Evolutionary conservation across 768 basidiomycete genomes (phyloP).

Genomic region (Daedaleopsis nitida): DNA sequence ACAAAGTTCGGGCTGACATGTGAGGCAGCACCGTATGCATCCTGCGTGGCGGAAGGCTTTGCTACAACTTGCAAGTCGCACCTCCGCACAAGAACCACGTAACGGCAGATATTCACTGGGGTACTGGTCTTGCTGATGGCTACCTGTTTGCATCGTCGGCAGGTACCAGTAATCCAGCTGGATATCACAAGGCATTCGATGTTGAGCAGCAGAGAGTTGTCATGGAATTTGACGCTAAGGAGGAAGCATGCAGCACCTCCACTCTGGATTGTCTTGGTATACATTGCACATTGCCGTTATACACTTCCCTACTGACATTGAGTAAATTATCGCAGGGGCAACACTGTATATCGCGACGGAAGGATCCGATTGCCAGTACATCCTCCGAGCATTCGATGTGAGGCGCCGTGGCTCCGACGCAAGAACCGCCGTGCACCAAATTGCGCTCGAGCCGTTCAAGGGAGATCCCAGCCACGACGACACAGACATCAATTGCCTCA

Average conservation of each 20-base stretch:
- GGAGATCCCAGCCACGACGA: constrained; percentile 17
- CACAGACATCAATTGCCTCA: constrained; percentile 48
- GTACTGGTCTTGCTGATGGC: neutral
- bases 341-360: constrained; percentile 14
- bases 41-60: neutral
- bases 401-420: neutral
- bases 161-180: neutral
- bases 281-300: neutral
- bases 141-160: constrained; percentile 17
- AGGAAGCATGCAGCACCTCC: constrained; percentile 13
- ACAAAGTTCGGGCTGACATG: neutral
- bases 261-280: constrained; percentile 11
- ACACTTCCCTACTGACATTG: neutral
- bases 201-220: neutral
- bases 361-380: neutral
- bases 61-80: neutral
- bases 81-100: neutral
- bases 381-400: constrained; percentile 18
- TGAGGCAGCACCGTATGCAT: constrained; percentile 2
- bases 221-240: constrained; percentile 12
- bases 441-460: constrained; percentile 17
- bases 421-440: constrained; percentile 1
- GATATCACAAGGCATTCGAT: constrained; percentile 19
- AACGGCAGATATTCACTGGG: constrained; percentile 21
- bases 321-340: neutral